Base-by-base conservation (phyloP, 2,329 filamentous ascomycete species). In the Sporothrix schenckii region DNA sequence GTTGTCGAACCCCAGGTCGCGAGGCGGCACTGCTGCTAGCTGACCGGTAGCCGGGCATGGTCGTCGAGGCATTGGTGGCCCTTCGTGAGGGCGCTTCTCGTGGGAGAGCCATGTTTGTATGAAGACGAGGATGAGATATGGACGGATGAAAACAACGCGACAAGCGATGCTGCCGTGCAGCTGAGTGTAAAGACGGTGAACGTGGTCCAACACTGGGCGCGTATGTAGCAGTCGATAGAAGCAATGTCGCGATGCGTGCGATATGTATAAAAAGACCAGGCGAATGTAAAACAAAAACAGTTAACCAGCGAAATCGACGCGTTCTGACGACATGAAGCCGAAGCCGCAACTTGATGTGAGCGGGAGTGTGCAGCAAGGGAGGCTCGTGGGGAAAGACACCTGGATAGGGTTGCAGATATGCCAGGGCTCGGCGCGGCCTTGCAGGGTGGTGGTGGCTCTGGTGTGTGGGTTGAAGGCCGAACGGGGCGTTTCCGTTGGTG, bases 11-110 rank as follows among this genome's bases (percentile, higher is more conserved):
- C 69, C 76, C 77, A 4, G 77, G 71, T 14, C 78, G 77, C 41
- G 75, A 72, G 19, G 73, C 71, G 30, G 74, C 72, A 21, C 72
- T 73, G 63, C 73, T 72, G 54, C 72, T 73, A 7, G 74, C 24
- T 1, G 66, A 53, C 19, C 66, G 73, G 11, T 72, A 49, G 44
- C 67, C 70, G 34, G 74, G 34, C 19, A 73, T 53, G 56, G 34
- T 27, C 0, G 70, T 56, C 5, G 76, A 76, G 41, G 75, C 73
- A 73, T 74, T 76, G 44, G 73, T 67, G 54, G 72, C 76, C 75
- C 78, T 79, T 75, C 78, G 78, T 75, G 70, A 72, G 69, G 74
- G 60, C 68, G 56, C 53, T 50, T 75, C 74, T n/a, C 74, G 70
- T 5, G 69, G 66, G 66, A 41, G 66, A 5, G 56, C 39, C 73